Evolutionary conservation across 2,329 filamentous ascomycete species (phyloP), one percentile per base, ranked within the genome.

Genomic region (Verticillium isaacii): DNA sequence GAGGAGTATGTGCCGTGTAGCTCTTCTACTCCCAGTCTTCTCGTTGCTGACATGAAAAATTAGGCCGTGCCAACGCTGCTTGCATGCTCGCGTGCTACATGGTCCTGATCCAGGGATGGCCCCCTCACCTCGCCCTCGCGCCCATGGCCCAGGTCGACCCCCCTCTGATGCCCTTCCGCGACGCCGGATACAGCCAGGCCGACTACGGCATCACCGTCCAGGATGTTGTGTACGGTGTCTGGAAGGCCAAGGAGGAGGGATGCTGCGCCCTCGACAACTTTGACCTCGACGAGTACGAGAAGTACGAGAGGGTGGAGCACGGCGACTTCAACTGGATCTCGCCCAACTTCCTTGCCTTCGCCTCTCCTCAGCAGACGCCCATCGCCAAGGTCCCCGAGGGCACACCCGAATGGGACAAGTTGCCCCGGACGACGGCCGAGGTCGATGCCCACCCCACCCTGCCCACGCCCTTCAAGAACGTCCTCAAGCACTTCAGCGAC

Each of bases 251-350:
- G 81, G 95, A 99, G 73, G 92, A 97, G 76, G 89, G 90, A 57
- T 89, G 96, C 70, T 96, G 93, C 72, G 91, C 91, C 60, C 81
- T 99, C 63, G 93, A 96, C 73, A 92, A 95, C 73, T 99, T 99
- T 73, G 93, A 94, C 70, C 84, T 99, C 23, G 93, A 97, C 78
- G 92, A 97, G 85, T 99, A 99, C 74, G 95, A 99, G 78, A 90
- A 86, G 73, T 99, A 87, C 70, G 95, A 99, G 79, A 86, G 95
- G 62, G 95, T 99, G 23, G 95, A 99, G 74, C 93, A 97, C 82
- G 95, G 95, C 66, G 95, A 99, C 78, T 99, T 99, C 89, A 99
- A 99, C 85, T 99, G 95, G 95, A 86, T 99, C 63, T 96, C 93
- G 6, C 93, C 94, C 9, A 83, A 93, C 71, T 99, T 99, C 79